Percentiles rank a stretch among this genome's conserved stretches.
Evolutionary conservation across 345 rosid species (phyloP).

Genomic region (Pelargonium nanum): DNA sequence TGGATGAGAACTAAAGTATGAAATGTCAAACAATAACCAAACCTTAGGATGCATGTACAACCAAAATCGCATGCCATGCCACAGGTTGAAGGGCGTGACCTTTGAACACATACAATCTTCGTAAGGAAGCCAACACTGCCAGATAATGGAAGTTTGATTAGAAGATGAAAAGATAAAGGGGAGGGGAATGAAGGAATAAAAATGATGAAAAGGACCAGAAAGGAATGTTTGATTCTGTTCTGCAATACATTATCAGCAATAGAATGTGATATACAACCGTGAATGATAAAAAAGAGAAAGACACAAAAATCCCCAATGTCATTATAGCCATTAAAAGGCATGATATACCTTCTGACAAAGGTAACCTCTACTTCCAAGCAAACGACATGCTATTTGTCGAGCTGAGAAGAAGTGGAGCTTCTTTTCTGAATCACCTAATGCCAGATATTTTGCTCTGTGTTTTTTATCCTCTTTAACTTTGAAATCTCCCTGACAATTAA

Average conservation of each 20-base stretch:
- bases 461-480: conserved; percentile 76
- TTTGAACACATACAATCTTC: conserved; percentile 89
- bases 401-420: conserved; percentile 76
- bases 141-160: background rate
- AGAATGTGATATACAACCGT: background rate
- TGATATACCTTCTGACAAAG: conserved; percentile 73
- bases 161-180: background rate
- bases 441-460: conserved; percentile 72
- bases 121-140: conserved; percentile 93
- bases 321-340: background rate
- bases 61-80: conserved; percentile 78
- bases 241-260: background rate
- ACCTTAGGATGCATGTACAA: conserved; percentile 99
- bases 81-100: conserved; percentile 43
- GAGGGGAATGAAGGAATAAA: background rate
- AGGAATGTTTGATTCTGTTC: background rate
- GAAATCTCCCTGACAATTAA: conserved; percentile 48
- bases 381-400: conserved; percentile 76
- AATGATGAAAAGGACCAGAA: background rate
- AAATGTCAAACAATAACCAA: conserved; percentile 7
- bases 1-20: background rate
- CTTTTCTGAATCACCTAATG: conserved; percentile 61
- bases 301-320: background rate
- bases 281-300: background rate
- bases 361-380: conserved; percentile 88